Percentiles rank a stretch among this genome's conserved stretches.
phyloP scores from a whole-genome alignment of 2,329 filamentous ascomycete genomes.

The Trichoderma hamatum region DNA sequence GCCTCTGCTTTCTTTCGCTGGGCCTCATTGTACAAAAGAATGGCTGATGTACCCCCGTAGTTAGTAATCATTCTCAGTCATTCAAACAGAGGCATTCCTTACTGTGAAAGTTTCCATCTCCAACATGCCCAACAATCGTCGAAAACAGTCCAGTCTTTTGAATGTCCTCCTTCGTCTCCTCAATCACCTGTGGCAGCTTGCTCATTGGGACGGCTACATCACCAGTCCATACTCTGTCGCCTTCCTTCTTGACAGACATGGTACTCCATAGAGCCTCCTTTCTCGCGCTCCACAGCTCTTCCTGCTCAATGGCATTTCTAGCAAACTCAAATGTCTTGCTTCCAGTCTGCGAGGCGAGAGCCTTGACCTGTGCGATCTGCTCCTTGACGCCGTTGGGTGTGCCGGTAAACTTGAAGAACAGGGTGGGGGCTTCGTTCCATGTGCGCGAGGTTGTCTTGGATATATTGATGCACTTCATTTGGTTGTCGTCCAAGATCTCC shows the following conservation, averaged over 20 bases:
- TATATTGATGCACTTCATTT: conserved; percentile 73
- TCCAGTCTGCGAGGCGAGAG: conserved; percentile 62
- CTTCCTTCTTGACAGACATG: conserved; percentile 65
- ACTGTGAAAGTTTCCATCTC: conserved; percentile 78
- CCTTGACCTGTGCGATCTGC: conserved; percentile 70
- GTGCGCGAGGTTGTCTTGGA: conserved; percentile 66
- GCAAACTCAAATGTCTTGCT: conserved; percentile 79
- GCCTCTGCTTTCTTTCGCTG: conserved; percentile 69
- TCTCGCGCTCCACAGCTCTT: conserved; percentile 78
- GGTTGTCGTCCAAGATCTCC: conserved; percentile 88
- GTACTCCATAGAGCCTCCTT: conserved; percentile 85
- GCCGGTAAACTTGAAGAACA: conserved; percentile 85
- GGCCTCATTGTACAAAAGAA: conserved; percentile 63
- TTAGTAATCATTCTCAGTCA: neutral
- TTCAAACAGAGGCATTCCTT: conserved; percentile 32
- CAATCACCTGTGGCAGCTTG: conserved; percentile 72
- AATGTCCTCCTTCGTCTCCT: conserved; percentile 63
- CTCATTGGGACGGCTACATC: conserved; percentile 85
- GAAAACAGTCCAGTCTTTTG: conserved; percentile 48
- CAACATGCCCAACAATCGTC: conserved; percentile 70
- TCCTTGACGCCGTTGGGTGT: conserved; percentile 74
- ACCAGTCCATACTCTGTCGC: conserved; percentile 81
- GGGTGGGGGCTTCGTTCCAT: conserved; percentile 74
- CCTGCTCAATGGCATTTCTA: conserved; percentile 66
- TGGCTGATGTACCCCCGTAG: conserved; percentile 42